Base-by-base conservation (phyloP, 2,329 filamentous ascomycete species). In the Sporothrix schenckii region DNA sequence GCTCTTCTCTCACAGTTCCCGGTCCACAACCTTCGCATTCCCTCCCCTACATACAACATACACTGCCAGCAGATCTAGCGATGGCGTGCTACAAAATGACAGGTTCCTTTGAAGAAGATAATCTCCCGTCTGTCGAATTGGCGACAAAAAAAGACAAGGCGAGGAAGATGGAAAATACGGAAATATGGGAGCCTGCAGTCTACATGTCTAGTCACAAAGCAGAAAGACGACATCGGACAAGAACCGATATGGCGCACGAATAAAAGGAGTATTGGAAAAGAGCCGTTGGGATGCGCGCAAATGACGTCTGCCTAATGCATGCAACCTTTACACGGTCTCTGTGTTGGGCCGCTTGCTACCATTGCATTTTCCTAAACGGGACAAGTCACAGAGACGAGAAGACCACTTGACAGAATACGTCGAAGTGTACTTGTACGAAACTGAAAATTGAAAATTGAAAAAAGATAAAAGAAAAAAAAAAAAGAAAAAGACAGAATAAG, bases 71-170 rank as follows among this genome's bases (percentile, higher is more conserved):
- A 47, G 58, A 47, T 47, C 58, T 47, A n/a, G 24, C 58, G 39
- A 63, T 47, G 58, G 58, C 47, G 58, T 63, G n/a, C 58, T 63
- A 27, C 58, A 27, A 61, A 63, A 63, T 63, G 39, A 63, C 58
- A 63, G 27, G 44, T 44, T 47, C 11, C 39, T 44, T 47, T 19
- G n/a, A 0, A 63, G 14, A 24, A 19, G 6, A 27, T 27, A 39
- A 27, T n/a, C 39, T 47, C 19, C 13, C 39, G 44, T 10, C 47
- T 10, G 21, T 19, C 19, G 16, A 9, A 19, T 7, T 3, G 49
- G 19, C 2, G 19, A 21, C 16, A 50, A 50, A 21, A 50, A 19
- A 21, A 47, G 16, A 58, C 7, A 30, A 16, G 13, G 13, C 16
- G 14, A 19, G 16, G 19, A 34, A 60, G 54, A 30, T 58, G 30